These are phyloP conservation scores for Pleurozium schreberi DNA, from an alignment of 225 moss, liverwort and hornwort genomes.

Conservation along the genomic window DNA sequence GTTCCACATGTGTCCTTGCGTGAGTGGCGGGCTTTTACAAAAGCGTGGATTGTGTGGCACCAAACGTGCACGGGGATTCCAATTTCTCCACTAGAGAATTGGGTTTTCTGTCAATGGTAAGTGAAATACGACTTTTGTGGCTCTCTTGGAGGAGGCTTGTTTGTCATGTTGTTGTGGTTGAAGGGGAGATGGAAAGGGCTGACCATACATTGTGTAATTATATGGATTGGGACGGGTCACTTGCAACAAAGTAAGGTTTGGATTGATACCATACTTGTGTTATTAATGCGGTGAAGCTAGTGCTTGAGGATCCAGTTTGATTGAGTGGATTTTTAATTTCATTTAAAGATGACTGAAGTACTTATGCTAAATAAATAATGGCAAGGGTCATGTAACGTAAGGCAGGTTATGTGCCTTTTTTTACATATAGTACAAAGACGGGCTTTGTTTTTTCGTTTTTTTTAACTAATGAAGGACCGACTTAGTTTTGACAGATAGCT, in stretches of 20 bases:
- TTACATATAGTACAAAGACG: too few species aligned
- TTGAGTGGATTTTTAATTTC: not conserved
- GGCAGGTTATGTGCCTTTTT: not conserved
- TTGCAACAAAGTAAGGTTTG: not conserved
- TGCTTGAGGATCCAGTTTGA: not conserved
- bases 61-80: not conserved
- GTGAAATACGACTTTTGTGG: not conserved
- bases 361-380: not conserved
- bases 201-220: not conserved
- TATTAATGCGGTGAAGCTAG: not conserved
- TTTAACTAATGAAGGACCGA: too few species aligned
- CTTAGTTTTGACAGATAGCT: not conserved
- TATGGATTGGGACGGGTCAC: not conserved
- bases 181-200: not conserved
- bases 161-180: not conserved
- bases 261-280: not conserved
- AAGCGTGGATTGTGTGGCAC: not conserved
- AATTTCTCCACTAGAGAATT: not conserved
- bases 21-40: not conserved
- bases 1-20: not conserved
- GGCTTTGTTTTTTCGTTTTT: too few species aligned
- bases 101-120: not conserved
- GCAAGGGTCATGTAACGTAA: not conserved
- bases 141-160: not conserved
- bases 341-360: not conserved